A percentile compares a stretch with the other conserved stretches of the same genome.
These are phyloP conservation scores for Verbascum thapsus DNA, from an alignment of 257 asterid genomes.

Conservation along the genomic window DNA sequence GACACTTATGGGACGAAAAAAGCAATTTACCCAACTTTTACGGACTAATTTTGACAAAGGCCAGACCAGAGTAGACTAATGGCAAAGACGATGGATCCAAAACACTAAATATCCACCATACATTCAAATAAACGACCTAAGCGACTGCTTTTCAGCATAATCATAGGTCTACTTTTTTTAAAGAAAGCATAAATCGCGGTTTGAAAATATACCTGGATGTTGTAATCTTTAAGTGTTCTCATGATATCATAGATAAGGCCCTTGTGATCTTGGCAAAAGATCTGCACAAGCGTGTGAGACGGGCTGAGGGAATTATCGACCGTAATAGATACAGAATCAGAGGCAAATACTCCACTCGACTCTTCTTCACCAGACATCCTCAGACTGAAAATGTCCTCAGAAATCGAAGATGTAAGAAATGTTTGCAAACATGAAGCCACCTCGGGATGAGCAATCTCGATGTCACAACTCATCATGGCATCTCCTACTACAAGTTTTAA, in stretches of 20 bases:
- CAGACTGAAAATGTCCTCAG: constrained; percentile 49
- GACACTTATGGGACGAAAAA: too few relatives aligned
- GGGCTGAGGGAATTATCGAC: constrained; percentile 71
- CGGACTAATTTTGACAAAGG: too few relatives aligned
- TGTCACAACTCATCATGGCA: constrained; percentile 63
- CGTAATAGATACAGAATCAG: constrained; percentile 46
- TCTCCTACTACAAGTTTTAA: constrained; percentile 54
- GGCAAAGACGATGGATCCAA: too few relatives aligned
- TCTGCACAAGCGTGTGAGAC: constrained; percentile 62
- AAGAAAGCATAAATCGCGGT: background rate
- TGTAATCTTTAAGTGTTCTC: constrained; percentile 71
- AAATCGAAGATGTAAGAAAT: constrained; percentile 50
- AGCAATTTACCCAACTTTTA: too few relatives aligned
- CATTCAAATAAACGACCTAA: too few relatives aligned
- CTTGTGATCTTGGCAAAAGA: constrained; percentile 68
- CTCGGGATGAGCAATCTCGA: constrained; percentile 62
- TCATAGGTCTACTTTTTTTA: too few relatives aligned
- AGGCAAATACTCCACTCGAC: constrained; percentile 29
- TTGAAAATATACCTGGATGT: constrained; percentile 55
- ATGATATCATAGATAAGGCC: constrained; percentile 75
- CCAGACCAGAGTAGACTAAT: too few relatives aligned
- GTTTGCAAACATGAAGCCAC: constrained; percentile 52
- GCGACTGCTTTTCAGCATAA: too few relatives aligned
- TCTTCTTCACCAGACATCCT: constrained; percentile 32
- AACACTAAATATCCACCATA: too few relatives aligned